Evolutionary conservation across 805 yeast genomes (phyloP).

Genomic region (Candida jianshihensis): DNA sequence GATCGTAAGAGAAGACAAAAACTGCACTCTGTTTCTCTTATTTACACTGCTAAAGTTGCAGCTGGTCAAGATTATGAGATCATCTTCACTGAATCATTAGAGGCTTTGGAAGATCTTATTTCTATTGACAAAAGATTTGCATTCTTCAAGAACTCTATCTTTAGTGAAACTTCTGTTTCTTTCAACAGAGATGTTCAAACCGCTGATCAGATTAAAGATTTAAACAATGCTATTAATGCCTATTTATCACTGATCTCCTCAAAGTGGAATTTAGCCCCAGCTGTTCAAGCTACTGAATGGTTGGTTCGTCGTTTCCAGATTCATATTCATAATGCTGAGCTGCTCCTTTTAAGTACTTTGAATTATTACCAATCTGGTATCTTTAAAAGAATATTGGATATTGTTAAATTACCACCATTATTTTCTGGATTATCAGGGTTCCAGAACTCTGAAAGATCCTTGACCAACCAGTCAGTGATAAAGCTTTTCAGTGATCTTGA

Average conservation of each 20-base stretch:
- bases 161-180: slow-evolving; percentile 72
- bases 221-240: slow-evolving; percentile 68
- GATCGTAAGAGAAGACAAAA: slow-evolving; percentile 85
- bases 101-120: slow-evolving; percentile 69
- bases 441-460: slow-evolving; percentile 55
- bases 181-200: slow-evolving; percentile 82
- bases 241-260: slow-evolving; percentile 73
- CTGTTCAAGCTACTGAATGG: slow-evolving; percentile 89
- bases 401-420: slow-evolving; percentile 70
- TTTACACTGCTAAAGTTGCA: slow-evolving; percentile 81
- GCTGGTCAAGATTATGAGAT: slow-evolving; percentile 91
- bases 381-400: slow-evolving; percentile 69
- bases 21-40: slow-evolving; percentile 80
- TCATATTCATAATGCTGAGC: slow-evolving; percentile 74
- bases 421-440: slow-evolving; percentile 67
- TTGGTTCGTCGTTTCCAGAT: slow-evolving; percentile 84
- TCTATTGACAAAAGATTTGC: slow-evolving; percentile 69
- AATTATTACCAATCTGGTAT: slow-evolving; percentile 76
- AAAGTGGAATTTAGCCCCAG: slow-evolving; percentile 65
- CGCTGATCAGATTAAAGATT: slow-evolving; percentile 64
- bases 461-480: slow-evolving; percentile 60
- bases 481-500: slow-evolving; percentile 69
- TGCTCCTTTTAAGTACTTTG: slow-evolving; percentile 59
- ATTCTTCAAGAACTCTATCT: slow-evolving; percentile 63
- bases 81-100: slow-evolving; percentile 62